Evolutionary conservation across 148 eudicot species (phyloP), one percentile per base, ranked within the genome.

Genomic region (Rhododendron kiyosumense): DNA sequence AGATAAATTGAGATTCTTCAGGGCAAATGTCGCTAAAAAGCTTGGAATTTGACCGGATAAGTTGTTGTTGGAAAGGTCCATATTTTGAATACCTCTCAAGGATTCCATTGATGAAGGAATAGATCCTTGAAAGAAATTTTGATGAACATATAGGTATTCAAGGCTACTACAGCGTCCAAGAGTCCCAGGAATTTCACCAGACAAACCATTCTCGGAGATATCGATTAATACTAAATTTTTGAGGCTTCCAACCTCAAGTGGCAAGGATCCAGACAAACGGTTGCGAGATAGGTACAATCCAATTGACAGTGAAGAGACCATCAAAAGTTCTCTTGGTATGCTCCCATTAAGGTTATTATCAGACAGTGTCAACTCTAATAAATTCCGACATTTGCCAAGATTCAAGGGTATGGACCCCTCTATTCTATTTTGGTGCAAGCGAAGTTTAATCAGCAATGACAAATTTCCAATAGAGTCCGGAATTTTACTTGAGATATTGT

Each of bases 51-150:
- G 26, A 3, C 81, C 85, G 0, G 82, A 73, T n/a, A 86, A 81
- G 45, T 86, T 86, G 82, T 86, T 86, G 4, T 36, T 18, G 11
- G 88, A 86, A 82, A 86, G 43, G 82, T 86, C 84, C 2, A 86
- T 5, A 54, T 3, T 5, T 15, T 9, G n/a, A 34, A 81, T 18
- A 0, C 76, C 88, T 86, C 7, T 73, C 51, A 82, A 52, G 22
- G 34, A 57, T 9, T 43, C 75, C 20, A 86, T 9, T 30, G 87
- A 48, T 26, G 28, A 0, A 26, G 87, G 87, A 51, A 73, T 81
- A 4, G 79, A 24, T 32, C 84, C 87, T 4, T 36, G 69, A 51
- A 81, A 51, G 7, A 41, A 81, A 78, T 48, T 48, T 48, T 48
- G 13, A 2, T 49, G 26, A 43, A 86, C 0, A 48, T 28, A 69